Percentiles rank a stretch among this genome's conserved stretches.
Evolutionary conservation across 2,329 filamentous ascomycete species (phyloP).

Genomic region (Penicillium sp.): DNA sequence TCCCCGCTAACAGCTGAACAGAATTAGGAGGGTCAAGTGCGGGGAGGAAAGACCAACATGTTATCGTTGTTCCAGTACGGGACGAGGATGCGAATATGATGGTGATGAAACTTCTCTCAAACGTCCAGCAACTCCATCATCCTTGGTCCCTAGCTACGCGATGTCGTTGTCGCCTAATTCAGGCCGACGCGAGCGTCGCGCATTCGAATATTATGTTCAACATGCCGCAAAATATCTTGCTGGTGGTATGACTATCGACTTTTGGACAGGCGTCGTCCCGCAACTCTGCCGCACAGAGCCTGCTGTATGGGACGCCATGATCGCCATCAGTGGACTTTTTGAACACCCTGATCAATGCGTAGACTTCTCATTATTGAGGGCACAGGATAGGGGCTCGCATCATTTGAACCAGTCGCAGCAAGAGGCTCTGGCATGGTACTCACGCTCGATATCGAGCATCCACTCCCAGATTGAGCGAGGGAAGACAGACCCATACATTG

Average conservation of each 20-base stretch:
- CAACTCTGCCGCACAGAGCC: conserved; percentile 30
- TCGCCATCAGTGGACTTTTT: conserved; percentile 27
- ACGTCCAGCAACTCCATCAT: background rate
- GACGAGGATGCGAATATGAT: conserved; percentile 27
- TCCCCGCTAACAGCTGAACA: conserved; percentile 1
- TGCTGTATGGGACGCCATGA: conserved; percentile 33
- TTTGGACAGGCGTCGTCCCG: conserved; percentile 29
- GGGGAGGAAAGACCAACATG: conserved; percentile 32
- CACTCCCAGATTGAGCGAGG: conserved; percentile 31
- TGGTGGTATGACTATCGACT: conserved; percentile 21
- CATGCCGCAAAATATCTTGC: conserved; percentile 22
- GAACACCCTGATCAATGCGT: conserved; percentile 23
- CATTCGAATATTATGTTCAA: conserved; percentile 33
- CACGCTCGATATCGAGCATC: conserved; percentile 34
- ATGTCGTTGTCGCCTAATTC: conserved; percentile 13
- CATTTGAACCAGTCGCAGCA: conserved; percentile 7
- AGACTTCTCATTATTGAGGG: conserved; percentile 15
- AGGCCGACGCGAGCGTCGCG: conserved; percentile 26
- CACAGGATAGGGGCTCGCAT: background rate
- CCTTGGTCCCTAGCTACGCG: background rate
- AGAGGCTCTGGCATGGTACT: conserved; percentile 39
- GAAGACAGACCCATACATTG: conserved; percentile 30
- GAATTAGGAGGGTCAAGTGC: conserved; percentile 31
- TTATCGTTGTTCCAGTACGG: conserved; percentile 23
- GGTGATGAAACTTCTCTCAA: background rate